Evolutionary conservation across 2,329 filamentous ascomycete species (phyloP).

Genomic region (Hirsutella minnesotensis): DNA sequence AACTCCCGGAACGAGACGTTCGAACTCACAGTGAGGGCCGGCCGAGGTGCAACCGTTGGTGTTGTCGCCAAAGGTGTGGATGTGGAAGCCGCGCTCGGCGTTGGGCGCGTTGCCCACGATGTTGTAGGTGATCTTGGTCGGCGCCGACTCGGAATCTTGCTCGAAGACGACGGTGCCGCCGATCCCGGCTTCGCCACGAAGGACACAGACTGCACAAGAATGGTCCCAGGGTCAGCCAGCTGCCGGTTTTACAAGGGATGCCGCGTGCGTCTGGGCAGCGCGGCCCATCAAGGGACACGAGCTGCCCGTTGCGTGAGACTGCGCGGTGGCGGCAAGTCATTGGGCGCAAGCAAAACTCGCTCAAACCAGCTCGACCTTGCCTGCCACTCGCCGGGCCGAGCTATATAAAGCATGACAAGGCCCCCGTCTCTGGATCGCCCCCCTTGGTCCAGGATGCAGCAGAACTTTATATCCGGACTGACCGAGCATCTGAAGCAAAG

Average conservation of each 20-base stretch:
- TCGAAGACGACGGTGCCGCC: constrained; percentile 89
- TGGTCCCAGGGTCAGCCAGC: neutral
- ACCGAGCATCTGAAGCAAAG: neutral
- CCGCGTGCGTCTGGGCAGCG: neutral
- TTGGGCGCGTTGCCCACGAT: constrained; percentile 88
- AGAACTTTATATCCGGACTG: neutral
- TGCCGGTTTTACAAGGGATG: neutral
- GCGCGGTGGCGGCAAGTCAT: constrained; percentile 5
- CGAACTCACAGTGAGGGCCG: constrained; percentile 80
- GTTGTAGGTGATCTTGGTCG: constrained; percentile 85
- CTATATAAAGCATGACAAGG: neutral
- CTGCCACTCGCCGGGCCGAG: neutral
- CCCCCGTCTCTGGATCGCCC: neutral
- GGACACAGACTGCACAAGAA: constrained; percentile 64
- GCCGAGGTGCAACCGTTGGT: constrained; percentile 99
- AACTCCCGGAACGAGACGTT: neutral
- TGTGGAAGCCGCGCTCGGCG: constrained; percentile 94
- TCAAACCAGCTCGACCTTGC: constrained; percentile 42
- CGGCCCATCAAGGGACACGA: constrained; percentile 21
- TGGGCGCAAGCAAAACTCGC: constrained; percentile 34
- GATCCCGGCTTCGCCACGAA: constrained; percentile 97
- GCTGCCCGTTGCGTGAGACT: neutral
- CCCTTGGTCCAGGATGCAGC: too few species aligned
- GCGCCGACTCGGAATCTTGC: constrained; percentile 70
- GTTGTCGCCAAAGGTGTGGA: constrained; percentile 99